These are phyloP conservation scores for Rhododendron kiyosumense DNA, from an alignment of 148 eudicot genomes.

Conservation along the genomic window DNA sequence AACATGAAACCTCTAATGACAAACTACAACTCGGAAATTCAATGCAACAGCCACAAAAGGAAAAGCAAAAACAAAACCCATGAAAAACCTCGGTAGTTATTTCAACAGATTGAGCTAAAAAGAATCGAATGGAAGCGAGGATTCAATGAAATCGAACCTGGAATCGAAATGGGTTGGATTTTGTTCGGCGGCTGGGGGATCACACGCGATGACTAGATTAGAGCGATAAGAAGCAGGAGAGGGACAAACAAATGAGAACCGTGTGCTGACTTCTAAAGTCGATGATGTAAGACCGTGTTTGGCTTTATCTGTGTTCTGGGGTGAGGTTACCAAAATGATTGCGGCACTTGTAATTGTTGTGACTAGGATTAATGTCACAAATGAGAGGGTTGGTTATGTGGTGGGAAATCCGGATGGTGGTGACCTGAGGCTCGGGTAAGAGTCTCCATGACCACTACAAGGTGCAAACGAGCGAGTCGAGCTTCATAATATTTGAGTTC, in stretches of 20 bases:
- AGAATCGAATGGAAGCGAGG: background rate
- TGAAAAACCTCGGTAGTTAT: background rate
- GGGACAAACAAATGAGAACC: background rate
- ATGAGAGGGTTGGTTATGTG: background rate
- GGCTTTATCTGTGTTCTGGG: background rate
- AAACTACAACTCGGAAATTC: background rate
- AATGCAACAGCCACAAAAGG: background rate
- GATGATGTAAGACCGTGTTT: slow-evolving; percentile 1
- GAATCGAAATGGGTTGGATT: background rate
- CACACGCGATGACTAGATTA: background rate
- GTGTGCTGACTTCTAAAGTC: background rate
- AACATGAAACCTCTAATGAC: background rate
- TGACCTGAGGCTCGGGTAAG: too few species aligned
- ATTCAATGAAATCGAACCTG: background rate
- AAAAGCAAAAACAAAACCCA: background rate
- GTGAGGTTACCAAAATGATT: background rate
- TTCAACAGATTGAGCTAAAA: background rate
- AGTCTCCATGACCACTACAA: too few species aligned
- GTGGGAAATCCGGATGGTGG: too few species aligned
- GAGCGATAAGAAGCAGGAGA: background rate
- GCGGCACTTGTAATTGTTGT: background rate
- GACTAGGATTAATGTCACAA: too few species aligned
- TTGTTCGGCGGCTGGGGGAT: background rate
- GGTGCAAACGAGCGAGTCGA: background rate
- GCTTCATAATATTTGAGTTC: too few species aligned